Conservation (phyloP, 148 eudicot genomes). For the Vaccinium vitisidaea region DNA sequence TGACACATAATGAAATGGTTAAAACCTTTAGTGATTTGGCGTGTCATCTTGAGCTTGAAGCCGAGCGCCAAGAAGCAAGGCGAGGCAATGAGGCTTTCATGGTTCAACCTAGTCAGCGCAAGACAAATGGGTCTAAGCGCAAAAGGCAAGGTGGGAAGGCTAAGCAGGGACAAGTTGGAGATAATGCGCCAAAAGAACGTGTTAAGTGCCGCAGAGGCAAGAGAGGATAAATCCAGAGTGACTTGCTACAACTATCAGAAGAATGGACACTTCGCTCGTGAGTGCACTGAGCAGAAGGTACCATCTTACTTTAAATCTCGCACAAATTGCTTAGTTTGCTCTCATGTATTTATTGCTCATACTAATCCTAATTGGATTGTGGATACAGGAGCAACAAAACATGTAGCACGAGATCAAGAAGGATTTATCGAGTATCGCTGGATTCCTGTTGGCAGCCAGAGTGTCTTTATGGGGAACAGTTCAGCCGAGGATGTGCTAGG, state of each 20-base stretch:
- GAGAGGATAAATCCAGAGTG: neutral
- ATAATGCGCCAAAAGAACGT: no score
- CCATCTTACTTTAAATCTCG: neutral
- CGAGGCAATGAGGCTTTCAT: no score
- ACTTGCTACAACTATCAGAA: neutral
- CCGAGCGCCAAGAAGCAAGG: neutral
- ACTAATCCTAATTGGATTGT: no score
- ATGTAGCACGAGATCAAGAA: neutral
- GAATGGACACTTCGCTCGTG: no score
- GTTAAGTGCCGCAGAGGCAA: no score
- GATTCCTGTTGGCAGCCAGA: neutral
- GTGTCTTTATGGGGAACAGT: neutral
- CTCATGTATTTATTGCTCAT: neutral
- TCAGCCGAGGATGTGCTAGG: neutral
- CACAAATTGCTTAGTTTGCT: neutral
- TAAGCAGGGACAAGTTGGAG: no score
- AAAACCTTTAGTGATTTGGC: no score
- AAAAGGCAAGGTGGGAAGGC: no score
- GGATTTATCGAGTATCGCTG: neutral
- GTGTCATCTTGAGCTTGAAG: neutral
- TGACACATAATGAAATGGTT: no score
- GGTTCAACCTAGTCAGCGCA: no score
- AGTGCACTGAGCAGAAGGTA: no score
- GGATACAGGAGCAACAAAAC: neutral
- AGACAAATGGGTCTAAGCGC: neutral